Base-by-base conservation (phyloP, 1,284 basidiomycete species). In the Ganoderma sinense region DNA sequence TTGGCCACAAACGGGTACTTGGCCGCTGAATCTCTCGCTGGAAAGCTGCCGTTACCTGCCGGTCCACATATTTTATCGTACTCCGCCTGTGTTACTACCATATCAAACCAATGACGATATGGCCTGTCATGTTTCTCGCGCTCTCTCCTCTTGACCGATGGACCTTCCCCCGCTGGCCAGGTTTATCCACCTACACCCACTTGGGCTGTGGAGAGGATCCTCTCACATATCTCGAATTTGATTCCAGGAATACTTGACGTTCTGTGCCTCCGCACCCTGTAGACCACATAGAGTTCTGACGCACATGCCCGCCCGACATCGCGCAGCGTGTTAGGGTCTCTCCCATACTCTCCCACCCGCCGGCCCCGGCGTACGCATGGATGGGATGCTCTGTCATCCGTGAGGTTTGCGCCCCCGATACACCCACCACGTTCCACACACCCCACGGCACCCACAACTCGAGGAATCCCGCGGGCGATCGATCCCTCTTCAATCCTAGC, bases 241-340 rank as follows among this genome's bases (percentile, higher is more conserved):
- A 36, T 33, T 18, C 56, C n/a, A 59, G 56, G 20, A n/a, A 36
- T 33, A 20, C 4, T n/a, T 59, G 29, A 39, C 31, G 33, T n/a
- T 4, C n/a, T 23, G 4, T 36, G 18, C 4, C 14, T 23, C 56
- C 31, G 7, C 16, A 58, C 8, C 33, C 33, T 59, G 16, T 16
- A 20, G 55, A 56, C 23, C 7, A 48, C n/a, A 13, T 31, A 56
- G n/a, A 59, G 10, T 20, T 33, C 33, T 51, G 53, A 64, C 56
- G 56, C 58, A 59, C 41, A 43, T 41, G 29, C 58, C 65, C 59
- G 65, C 31, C n/a, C 36, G 23, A 53, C 60, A 23, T 48, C 58
- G 26, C 65, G 68, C 64, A 62, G 40, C 59, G 64, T 65, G 68
- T 59, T 18, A 58, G 48, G 67, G 63, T 65, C 41, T 39, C 63